Percentiles rank a stretch among this genome's conserved stretches.
Evolutionary conservation across 257 asterid species (phyloP).

Genomic region (Solanum chiquidenum): DNA sequence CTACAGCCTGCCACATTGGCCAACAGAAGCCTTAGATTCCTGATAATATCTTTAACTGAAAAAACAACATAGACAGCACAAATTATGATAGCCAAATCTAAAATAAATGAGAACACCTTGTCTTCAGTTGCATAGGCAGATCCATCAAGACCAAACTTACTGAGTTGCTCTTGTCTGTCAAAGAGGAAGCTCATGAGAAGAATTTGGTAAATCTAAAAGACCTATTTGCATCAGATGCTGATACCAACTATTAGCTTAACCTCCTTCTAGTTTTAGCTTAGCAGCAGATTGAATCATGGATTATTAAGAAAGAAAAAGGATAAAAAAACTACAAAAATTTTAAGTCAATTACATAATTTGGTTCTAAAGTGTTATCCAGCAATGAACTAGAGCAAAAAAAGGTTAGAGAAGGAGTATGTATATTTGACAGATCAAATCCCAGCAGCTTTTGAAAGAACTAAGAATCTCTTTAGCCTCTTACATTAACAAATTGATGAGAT

Average conservation of each 20-base stretch:
- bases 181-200: slow-evolving; percentile 8
- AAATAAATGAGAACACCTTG: slow-evolving; percentile 33
- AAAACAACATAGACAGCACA: background rate
- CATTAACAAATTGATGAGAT: background rate
- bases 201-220: slow-evolving; percentile 1
- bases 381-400: background rate
- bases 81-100: background rate
- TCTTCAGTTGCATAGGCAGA: slow-evolving; percentile 64
- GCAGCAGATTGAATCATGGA: background rate
- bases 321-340: background rate
- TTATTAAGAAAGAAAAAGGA: background rate
- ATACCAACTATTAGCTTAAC: background rate
- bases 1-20: slow-evolving; percentile 54
- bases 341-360: background rate
- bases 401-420: background rate
- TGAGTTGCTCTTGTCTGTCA: slow-evolving; percentile 71
- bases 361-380: background rate
- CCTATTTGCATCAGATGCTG: background rate
- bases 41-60: background rate
- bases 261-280: background rate
- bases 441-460: background rate
- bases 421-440: background rate
- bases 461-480: background rate
- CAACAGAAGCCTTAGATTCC: background rate
- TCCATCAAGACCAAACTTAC: slow-evolving; percentile 86